Conservation (phyloP, 371 early-diverging fungal species). For the Chytridium lagenaria region DNA sequence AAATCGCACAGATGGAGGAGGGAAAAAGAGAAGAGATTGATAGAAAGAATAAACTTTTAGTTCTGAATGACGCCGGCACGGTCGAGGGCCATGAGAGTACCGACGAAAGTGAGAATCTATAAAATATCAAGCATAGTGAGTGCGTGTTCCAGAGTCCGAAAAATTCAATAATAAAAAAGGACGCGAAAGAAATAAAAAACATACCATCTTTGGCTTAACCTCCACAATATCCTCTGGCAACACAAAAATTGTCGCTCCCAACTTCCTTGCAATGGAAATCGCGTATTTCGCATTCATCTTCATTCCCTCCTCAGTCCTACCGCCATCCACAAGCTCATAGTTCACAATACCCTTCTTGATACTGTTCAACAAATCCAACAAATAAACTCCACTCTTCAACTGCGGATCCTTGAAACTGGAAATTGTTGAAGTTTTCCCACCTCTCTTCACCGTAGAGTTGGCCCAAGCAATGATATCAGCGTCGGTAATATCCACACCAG, state of each 20-base stretch:
- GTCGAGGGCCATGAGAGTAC: constrained; percentile 78
- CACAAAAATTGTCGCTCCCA: constrained; percentile 97
- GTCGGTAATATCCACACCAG: constrained; percentile 84
- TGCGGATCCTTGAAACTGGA: constrained; percentile 82
- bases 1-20: not conserved
- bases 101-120: constrained; percentile 87
- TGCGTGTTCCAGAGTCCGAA: too few relatives aligned
- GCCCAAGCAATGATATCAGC: constrained; percentile 94
- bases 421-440: constrained; percentile 71
- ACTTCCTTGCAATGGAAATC: constrained; percentile 95
- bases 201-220: constrained; percentile 87
- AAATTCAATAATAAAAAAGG: not conserved
- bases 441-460: constrained; percentile 78
- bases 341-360: constrained; percentile 91
- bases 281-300: constrained; percentile 93
- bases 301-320: constrained; percentile 82
- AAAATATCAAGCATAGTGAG: not conserved
- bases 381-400: constrained; percentile 79
- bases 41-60: not conserved
- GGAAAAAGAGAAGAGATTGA: not conserved
- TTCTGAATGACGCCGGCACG: constrained; percentile 28
- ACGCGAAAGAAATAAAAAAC: constrained; percentile 18
- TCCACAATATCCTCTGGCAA: constrained; percentile 97
- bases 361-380: constrained; percentile 91
- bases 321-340: constrained; percentile 81